These are phyloP conservation scores for Chalciporus sphaerocephalus DNA, from an alignment of 768 basidiomycete genomes.

Conservation along the genomic window DNA sequence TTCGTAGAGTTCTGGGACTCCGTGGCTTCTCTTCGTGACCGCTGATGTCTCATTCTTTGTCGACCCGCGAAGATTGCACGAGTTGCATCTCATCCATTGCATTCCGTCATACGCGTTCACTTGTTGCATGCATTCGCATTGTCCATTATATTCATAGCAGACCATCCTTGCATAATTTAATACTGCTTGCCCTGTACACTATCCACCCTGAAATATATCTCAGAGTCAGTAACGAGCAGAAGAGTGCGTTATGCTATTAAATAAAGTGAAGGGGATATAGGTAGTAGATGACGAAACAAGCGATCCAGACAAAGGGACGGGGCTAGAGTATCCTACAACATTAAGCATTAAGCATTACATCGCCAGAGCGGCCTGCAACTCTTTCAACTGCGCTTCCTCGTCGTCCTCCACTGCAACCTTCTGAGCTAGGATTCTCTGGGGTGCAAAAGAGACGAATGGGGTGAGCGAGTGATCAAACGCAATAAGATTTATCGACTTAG, in stretches of 20 bases:
- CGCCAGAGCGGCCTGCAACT: constrained; percentile 82
- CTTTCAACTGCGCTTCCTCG: constrained; percentile 84
- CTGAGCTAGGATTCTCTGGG: too few relatives aligned
- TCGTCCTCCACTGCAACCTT: constrained; percentile 69
- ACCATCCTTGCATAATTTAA: constrained; percentile 34
- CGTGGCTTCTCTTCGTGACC: constrained; percentile 45
- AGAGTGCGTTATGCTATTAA: constrained; percentile 26
- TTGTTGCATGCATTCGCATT: constrained; percentile 27
- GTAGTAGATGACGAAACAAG: constrained; percentile 29
- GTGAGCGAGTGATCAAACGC: constrained; percentile 5
- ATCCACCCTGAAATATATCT: constrained; percentile 22
- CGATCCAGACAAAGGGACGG: constrained; percentile 10
- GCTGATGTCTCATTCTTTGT: constrained; percentile 3
- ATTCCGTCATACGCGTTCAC: constrained; percentile 21
- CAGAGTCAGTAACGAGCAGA: constrained; percentile 20
- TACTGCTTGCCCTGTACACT: constrained; percentile 37
- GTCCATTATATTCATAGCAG: constrained; percentile 24
- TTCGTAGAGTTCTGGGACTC: constrained; percentile 84
- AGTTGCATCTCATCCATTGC: constrained; percentile 21
- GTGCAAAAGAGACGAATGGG: not conserved
- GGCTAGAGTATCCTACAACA: constrained; percentile 8
- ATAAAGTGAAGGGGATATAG: constrained; percentile 30
- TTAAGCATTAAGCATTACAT: constrained; percentile 48
- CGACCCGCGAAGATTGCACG: constrained; percentile 15
- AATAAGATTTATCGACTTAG: constrained; percentile 35